A percentile compares a stretch with the other conserved stretches of the same genome.
phyloP scores from a whole-genome alignment of 108 stramenopile species.

The Cylindrotheca fusiformis region DNA sequence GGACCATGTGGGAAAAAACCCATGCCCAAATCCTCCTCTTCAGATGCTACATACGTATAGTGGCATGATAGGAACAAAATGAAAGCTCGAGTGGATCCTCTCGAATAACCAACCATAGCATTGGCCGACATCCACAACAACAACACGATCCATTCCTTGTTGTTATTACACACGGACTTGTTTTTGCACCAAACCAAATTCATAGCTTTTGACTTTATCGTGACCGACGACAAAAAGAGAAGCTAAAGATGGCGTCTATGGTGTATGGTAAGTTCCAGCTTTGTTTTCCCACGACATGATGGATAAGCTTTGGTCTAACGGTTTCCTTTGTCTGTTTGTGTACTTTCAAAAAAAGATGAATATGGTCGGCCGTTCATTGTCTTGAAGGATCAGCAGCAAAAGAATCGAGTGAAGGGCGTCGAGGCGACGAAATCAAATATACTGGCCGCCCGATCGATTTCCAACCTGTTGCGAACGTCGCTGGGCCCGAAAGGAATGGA shows the following conservation, averaged over 20 bases:
- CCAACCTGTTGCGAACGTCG: slow-evolving; percentile 92
- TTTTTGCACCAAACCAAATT: too few species aligned
- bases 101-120: too few species aligned
- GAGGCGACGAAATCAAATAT: slow-evolving; percentile 98
- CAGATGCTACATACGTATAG: too few species aligned
- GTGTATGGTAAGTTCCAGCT: slow-evolving; percentile 29
- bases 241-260: slow-evolving; percentile 25
- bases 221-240: neutral
- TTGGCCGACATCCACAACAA: too few species aligned
- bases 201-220: neutral
- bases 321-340: neutral
- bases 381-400: slow-evolving; percentile 97
- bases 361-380: slow-evolving; percentile 99
- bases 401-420: slow-evolving; percentile 93
- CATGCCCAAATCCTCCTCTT: too few species aligned
- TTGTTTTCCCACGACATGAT: neutral
- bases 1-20: too few species aligned
- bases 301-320: neutral
- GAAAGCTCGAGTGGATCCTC: too few species aligned
- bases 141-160: too few species aligned
- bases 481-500: slow-evolving; percentile 99
- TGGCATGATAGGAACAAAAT: too few species aligned
- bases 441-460: slow-evolving; percentile 94
- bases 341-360: slow-evolving; percentile 74
- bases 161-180: too few species aligned